Conservation (phyloP, 1,284 basidiomycete species). For the Cryptococcus amylolentus region DNA sequence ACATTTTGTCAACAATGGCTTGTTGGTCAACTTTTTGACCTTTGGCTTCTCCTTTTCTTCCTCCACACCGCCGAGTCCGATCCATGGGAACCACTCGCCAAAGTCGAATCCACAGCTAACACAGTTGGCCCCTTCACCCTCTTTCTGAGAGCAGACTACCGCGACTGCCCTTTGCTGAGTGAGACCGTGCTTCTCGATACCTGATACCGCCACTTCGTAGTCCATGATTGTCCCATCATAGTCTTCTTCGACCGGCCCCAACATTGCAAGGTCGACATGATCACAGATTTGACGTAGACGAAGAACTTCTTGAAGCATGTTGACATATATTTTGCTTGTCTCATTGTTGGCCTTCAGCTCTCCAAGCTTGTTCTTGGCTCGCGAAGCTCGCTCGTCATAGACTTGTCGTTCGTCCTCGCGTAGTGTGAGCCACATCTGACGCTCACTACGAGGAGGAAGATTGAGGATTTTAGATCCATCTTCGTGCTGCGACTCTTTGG, state of each 20-base stretch:
- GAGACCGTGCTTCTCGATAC: constrained; percentile 78
- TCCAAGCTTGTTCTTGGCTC: constrained; percentile 48
- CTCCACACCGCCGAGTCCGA: constrained; percentile 52
- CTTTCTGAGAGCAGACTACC: constrained; percentile 75
- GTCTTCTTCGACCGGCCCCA: constrained; percentile 46
- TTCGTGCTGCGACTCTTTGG: constrained; percentile 80
- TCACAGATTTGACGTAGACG: constrained; percentile 96
- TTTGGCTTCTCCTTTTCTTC: constrained; percentile 35
- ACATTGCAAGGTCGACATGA: constrained; percentile 83
- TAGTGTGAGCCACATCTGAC: constrained; percentile 80
- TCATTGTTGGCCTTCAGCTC: constrained; percentile 81
- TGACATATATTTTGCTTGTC: constrained; percentile 89
- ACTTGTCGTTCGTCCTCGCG: constrained; percentile 75
- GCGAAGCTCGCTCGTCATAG: constrained; percentile 73
- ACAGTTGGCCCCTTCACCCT: constrained; percentile 77
- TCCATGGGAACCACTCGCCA: constrained; percentile 51
- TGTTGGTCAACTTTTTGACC: constrained; percentile 26
- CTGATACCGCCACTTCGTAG: constrained; percentile 70
- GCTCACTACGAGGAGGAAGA: constrained; percentile 81
- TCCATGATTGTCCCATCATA: constrained; percentile 61
- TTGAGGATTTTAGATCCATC: constrained; percentile 81
- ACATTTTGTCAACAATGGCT: constrained; percentile 75
- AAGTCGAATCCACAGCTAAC: constrained; percentile 80
- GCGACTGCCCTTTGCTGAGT: constrained; percentile 68
- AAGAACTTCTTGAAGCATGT: constrained; percentile 91